These are phyloP conservation scores for Ophiocordyceps sinensis DNA, from an alignment of 2,329 filamentous ascomycete genomes.

Conservation along the genomic window DNA sequence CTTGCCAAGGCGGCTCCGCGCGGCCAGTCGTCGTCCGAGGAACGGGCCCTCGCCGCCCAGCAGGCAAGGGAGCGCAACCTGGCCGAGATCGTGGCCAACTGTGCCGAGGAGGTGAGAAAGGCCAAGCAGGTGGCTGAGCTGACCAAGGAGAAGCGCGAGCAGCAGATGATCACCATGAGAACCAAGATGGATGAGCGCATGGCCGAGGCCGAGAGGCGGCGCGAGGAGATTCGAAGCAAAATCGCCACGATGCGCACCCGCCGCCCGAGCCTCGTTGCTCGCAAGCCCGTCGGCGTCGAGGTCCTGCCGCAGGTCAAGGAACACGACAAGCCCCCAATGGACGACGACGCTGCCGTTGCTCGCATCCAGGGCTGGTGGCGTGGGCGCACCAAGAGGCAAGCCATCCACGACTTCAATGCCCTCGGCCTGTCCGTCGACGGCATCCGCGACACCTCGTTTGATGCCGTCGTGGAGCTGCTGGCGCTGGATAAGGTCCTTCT, in stretches of 20 bases:
- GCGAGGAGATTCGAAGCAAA: constrained; percentile 47
- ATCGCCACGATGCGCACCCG: constrained; percentile 36
- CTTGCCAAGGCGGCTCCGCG: constrained; percentile 55
- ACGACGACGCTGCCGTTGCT: constrained; percentile 45
- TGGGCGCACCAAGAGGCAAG: constrained; percentile 37
- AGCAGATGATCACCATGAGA: constrained; percentile 54
- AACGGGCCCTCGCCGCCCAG: constrained; percentile 62
- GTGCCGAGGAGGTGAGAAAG: constrained; percentile 69
- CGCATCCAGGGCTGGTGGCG: constrained; percentile 62
- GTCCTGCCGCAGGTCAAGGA: constrained; percentile 35
- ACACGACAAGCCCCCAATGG: constrained; percentile 28
- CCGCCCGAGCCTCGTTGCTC: constrained; percentile 35
- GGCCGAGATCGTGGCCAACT: constrained; percentile 66
- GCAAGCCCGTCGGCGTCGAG: constrained; percentile 33
- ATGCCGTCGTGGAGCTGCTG: constrained; percentile 56
- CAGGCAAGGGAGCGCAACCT: constrained; percentile 67
- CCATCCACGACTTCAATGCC: constrained; percentile 50
- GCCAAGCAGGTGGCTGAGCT: constrained; percentile 72
- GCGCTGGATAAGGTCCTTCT: constrained; percentile 51
- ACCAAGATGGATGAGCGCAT: constrained; percentile 68
- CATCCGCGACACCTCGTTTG: constrained; percentile 56
- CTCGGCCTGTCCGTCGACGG: constrained; percentile 57
- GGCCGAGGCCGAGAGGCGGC: constrained; percentile 60
- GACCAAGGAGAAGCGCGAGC: constrained; percentile 67
- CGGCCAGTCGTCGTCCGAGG: constrained; percentile 54